These are phyloP conservation scores for Trichoderma asperelloides DNA, from an alignment of 495 filamentous ascomycete genomes.

Conservation along the genomic window DNA sequence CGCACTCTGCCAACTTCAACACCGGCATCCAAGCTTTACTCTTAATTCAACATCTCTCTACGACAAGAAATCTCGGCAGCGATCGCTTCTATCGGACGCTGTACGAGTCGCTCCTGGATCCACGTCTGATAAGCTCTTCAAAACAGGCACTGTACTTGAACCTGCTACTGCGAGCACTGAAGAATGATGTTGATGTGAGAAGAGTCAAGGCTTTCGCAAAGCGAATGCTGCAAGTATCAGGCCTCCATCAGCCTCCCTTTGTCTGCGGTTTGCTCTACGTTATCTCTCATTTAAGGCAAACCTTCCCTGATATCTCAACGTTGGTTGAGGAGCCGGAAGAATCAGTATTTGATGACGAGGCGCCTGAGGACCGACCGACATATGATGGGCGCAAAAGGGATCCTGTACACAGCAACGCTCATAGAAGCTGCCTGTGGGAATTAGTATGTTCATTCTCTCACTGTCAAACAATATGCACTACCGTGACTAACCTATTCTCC, in stretches of 20 bases:
- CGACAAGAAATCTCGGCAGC: constrained; percentile 61
- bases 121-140: constrained; percentile 76
- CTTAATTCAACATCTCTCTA: constrained; percentile 86
- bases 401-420: constrained; percentile 83
- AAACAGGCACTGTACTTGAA: constrained; percentile 95
- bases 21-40: constrained; percentile 93
- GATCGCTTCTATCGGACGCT: constrained; percentile 93
- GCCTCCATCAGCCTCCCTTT: constrained; percentile 84
- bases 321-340: constrained; percentile 68
- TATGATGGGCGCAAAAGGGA: constrained; percentile 90
- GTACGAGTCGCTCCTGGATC: constrained; percentile 90
- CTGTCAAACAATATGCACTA: not conserved
- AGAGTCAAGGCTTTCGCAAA: constrained; percentile 94
- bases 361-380: constrained; percentile 19
- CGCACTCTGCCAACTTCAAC: constrained; percentile 97
- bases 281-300: constrained; percentile 66
- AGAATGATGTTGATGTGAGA: constrained; percentile 75
- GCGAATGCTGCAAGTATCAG: constrained; percentile 76
- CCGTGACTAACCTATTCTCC: not conserved
- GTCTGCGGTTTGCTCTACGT: constrained; percentile 83
- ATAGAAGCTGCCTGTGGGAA: constrained; percentile 89
- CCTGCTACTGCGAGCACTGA: constrained; percentile 76
- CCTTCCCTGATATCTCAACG: constrained; percentile 63
- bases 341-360: constrained; percentile 52
- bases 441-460: constrained; percentile 37